These are phyloP conservation scores for Planoprotostelium fungivorum DNA, from an alignment of 78 protist species.

Conservation along the genomic window DNA sequence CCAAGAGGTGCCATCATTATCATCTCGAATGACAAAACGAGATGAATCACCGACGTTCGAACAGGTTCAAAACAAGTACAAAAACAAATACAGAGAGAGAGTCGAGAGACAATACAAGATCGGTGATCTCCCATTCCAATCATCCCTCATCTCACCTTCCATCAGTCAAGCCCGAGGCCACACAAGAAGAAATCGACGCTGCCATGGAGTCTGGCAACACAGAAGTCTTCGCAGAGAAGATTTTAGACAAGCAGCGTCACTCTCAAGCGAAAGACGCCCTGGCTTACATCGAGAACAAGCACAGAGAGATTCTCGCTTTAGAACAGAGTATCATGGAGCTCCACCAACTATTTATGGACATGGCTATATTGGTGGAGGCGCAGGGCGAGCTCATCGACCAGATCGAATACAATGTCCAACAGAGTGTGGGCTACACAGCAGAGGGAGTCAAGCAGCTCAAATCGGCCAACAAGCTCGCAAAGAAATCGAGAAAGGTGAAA, in stretches of 20 bases:
- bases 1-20: constrained; percentile 21
- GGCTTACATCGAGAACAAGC: constrained; percentile 70
- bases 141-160: background rate
- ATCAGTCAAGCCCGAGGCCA: constrained; percentile 74
- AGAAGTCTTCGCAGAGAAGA: constrained; percentile 61
- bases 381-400: constrained; percentile 80
- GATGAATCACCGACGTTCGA: no score
- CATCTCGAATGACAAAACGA: background rate
- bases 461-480: constrained; percentile 51
- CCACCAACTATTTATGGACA: constrained; percentile 78
- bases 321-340: constrained; percentile 77
- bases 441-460: constrained; percentile 71
- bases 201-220: constrained; percentile 61
- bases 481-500: constrained; percentile 38
- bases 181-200: constrained; percentile 74
- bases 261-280: constrained; percentile 59
- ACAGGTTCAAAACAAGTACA: constrained; percentile 63
- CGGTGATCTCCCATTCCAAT: constrained; percentile 15
- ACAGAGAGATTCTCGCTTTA: constrained; percentile 65
- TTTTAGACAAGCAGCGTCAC: constrained; percentile 46
- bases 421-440: constrained; percentile 52
- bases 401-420: constrained; percentile 68
- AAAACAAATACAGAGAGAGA: constrained; percentile 65
- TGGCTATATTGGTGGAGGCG: constrained; percentile 70
- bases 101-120: constrained; percentile 73